Evolutionary conservation across 305 asterid species (phyloP), one percentile per base, ranked within the genome.

Genomic region (Fraxinus velutina): DNA sequence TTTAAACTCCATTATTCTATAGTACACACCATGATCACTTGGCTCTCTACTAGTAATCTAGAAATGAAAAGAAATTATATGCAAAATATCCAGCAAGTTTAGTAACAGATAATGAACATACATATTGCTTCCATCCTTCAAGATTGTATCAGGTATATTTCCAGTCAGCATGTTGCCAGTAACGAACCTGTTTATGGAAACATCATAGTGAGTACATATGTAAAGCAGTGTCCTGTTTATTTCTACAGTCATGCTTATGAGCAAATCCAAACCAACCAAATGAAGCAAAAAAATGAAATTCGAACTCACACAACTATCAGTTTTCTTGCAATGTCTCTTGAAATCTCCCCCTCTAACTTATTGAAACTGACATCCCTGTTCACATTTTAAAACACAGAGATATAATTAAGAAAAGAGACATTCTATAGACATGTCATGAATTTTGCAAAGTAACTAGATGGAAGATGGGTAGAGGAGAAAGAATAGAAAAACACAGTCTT

Each of bases 281-380:
- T 36, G 32, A 81, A 37, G 66, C 34, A 74, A 30, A 70, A 22
- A 22, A 50, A 6, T 81, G 42, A 64, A 76, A 64, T 66, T 83
- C 57, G 52, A 73, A 89, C 99, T 89, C 80, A 94, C 99, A 94
- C 88, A 73, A 88, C 86, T 82, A 90, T 92, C 83, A 94, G 84
- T 73, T 80, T 88, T 88, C 98, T 93, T 9, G 91, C 88, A 30
- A 94, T 86, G 83, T 78, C 84, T 79, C 83, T 74, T 32, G 94
- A 95, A 85, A 94, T 91, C 78, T 47, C 82, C 34, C 99, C 99
- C 36, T 19, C 84, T 76, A 96, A 88, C 72, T 81, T 90, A 89
- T 95, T 95, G 92, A 93, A 95, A 84, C 97, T 91, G 84, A 93
- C 91, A 79, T 95, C 97, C 91, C 98, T 96, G 91, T 60, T 66